These are phyloP conservation scores for Scedosporium dehoogii DNA, from an alignment of 2,329 filamentous ascomycete species.

Conservation along the genomic window DNA sequence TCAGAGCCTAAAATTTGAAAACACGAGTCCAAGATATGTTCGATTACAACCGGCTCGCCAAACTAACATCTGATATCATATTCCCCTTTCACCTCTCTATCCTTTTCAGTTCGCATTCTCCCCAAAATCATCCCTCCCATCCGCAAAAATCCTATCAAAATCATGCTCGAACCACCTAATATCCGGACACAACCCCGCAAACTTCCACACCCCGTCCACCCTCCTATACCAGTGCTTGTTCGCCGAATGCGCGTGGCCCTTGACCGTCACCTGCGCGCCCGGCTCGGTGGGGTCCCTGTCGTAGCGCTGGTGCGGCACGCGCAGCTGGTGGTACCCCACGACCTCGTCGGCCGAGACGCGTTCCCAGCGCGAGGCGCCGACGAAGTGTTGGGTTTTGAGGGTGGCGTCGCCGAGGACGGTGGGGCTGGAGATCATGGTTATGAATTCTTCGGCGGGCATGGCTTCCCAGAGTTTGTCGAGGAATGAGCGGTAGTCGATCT, in stretches of 20 bases:
- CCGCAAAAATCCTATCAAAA: constrained; percentile 42
- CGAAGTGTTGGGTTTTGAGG: constrained; percentile 56
- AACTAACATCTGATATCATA: neutral
- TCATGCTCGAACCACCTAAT: constrained; percentile 50
- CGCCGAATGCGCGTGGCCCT: constrained; percentile 50
- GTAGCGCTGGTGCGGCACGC: constrained; percentile 53
- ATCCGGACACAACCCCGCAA: constrained; percentile 43
- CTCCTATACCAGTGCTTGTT: constrained; percentile 49
- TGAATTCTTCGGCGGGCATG: constrained; percentile 52
- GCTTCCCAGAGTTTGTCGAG: constrained; percentile 49
- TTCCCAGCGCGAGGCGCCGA: constrained; percentile 49
- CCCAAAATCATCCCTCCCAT: constrained; percentile 11
- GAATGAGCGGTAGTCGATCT: constrained; percentile 64
- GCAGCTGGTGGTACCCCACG: constrained; percentile 50
- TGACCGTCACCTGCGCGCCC: constrained; percentile 35
- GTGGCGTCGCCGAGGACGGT: constrained; percentile 50
- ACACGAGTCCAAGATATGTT: neutral
- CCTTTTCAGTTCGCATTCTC: neutral
- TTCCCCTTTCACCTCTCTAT: neutral
- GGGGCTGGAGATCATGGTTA: constrained; percentile 46
- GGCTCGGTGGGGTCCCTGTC: constrained; percentile 32
- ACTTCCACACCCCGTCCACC: constrained; percentile 51
- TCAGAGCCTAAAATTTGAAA: too few relatives aligned
- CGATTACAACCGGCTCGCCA: neutral
- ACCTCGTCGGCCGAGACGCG: constrained; percentile 47